Conservation (phyloP, 2,329 filamentous ascomycete species). For the Verticillium dahliae region DNA sequence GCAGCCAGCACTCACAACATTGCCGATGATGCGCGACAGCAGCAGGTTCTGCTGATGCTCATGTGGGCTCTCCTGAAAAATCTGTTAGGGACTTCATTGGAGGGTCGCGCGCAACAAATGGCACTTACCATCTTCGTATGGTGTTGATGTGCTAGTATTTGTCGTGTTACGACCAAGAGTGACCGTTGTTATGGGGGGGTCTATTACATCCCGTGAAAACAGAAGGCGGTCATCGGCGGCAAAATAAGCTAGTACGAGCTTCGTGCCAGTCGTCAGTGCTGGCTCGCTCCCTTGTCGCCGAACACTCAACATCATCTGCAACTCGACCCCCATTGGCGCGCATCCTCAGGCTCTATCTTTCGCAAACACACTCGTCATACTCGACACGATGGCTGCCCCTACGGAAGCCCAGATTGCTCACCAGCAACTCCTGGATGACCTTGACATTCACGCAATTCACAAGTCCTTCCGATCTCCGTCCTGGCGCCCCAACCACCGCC, state of each 20-base stretch:
- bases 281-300: not conserved
- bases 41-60: slow-evolving; percentile 95
- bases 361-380: slow-evolving; percentile 12
- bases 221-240: slow-evolving; percentile 7
- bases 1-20: slow-evolving; percentile 63
- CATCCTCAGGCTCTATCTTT: not conserved
- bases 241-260: slow-evolving; percentile 6
- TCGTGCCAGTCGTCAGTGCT: not conserved
- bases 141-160: not conserved
- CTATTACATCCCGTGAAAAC: not conserved
- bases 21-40: slow-evolving; percentile 91
- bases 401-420: slow-evolving; percentile 74
- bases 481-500: slow-evolving; percentile 90
- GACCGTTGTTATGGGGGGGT: not conserved
- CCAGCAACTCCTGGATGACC: slow-evolving; percentile 77
- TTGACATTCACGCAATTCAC: slow-evolving; percentile 80
- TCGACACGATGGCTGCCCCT: slow-evolving; percentile 57
- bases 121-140: slow-evolving; percentile 7
- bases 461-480: slow-evolving; percentile 85
- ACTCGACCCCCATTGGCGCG: not conserved
- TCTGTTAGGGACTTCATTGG: not conserved
- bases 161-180: not conserved
- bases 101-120: too few species aligned
- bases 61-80: slow-evolving; percentile 77
- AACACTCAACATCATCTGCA: not conserved